Evolutionary conservation across 2,329 filamentous ascomycete genomes (phyloP).

Genomic region (Raffaelea deltoideospora): DNA sequence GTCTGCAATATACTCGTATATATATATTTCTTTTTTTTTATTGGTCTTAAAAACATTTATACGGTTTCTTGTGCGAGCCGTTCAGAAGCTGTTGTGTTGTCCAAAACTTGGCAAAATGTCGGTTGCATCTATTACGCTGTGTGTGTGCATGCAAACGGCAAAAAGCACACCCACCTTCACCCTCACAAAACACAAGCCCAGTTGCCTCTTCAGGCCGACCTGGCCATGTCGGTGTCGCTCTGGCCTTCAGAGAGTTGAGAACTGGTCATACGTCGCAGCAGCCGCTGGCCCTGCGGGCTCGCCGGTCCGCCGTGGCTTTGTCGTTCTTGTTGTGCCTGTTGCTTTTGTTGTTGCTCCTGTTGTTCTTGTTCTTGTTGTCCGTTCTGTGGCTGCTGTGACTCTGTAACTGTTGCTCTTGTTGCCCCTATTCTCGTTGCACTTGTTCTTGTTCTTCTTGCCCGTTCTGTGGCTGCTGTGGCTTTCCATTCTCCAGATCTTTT

Average conservation of each 20-base stretch:
- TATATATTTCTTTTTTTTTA: background rate
- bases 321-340: background rate
- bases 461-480: too few relatives aligned
- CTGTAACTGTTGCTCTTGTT: background rate
- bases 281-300: conserved; percentile 1
- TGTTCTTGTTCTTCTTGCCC: too few relatives aligned
- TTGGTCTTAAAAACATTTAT: too few relatives aligned
- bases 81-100: too few relatives aligned
- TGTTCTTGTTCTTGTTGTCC: background rate
- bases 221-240: conserved; percentile 17
- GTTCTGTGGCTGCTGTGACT: background rate
- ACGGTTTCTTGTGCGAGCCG: too few relatives aligned
- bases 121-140: too few relatives aligned
- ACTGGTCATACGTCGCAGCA: conserved; percentile 14
- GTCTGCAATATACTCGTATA: conserved; percentile 3
- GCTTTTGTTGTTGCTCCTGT: background rate
- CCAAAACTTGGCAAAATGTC: too few relatives aligned
- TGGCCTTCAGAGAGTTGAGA: conserved; percentile 22
- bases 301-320: conserved; percentile 16
- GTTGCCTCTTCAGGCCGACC: too few relatives aligned
- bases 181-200: too few relatives aligned
- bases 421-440: background rate
- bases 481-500: too few relatives aligned
- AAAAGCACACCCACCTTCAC: too few relatives aligned
- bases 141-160: too few relatives aligned